Evolutionary conservation across 2,329 filamentous ascomycete genomes (phyloP), one percentile per base, ranked within the genome.

Genomic region (Claviceps sp.): DNA sequence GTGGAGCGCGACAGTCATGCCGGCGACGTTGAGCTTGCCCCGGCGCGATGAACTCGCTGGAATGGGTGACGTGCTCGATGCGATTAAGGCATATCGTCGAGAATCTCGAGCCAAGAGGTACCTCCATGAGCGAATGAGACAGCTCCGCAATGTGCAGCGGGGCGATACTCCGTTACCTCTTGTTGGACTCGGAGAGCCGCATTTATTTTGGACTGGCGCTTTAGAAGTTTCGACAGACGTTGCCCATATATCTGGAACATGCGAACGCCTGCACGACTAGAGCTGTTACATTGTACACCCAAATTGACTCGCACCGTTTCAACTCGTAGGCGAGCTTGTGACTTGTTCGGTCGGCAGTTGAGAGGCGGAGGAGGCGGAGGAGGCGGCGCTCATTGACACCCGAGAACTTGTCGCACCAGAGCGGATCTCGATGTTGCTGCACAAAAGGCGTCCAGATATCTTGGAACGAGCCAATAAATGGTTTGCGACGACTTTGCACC

Each of bases 1-100:
- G 0, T 81, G 78, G 78, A 69, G 71, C 53, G 68, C 77, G 50
- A 56, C 78, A 14, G 53, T 77, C 3, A 62, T 70, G 54, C 70
- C 71, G 7, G 49, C 44, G 0, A 53, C 55, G 14, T 54, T 69
- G 29, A 51, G 50, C 3, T 44, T 55, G 22, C 71, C 71, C 0
- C 54, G 58, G 4, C 52, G 49, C 34, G 52, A 43, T 7, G 62
- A 68, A 6, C 53, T 74, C 16, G 51, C 56, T 36, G 58, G 53
- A n/a, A 74, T 75, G 72, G 58, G 54, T 39, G 71, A 75, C 54
- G 72, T 76, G 2, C 54, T 74, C 2, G 60, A 54, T 7, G 70
- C 64, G 5, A 58, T 77, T 44, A 73, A 69, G 55, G 57, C 48
- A 38, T 73, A 68, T 50, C 68, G 74, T 1, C 52, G 57, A 4